Evolutionary conservation across 2,329 filamentous ascomycete genomes (phyloP).

Genomic region (Arthroderma uncinatum): DNA sequence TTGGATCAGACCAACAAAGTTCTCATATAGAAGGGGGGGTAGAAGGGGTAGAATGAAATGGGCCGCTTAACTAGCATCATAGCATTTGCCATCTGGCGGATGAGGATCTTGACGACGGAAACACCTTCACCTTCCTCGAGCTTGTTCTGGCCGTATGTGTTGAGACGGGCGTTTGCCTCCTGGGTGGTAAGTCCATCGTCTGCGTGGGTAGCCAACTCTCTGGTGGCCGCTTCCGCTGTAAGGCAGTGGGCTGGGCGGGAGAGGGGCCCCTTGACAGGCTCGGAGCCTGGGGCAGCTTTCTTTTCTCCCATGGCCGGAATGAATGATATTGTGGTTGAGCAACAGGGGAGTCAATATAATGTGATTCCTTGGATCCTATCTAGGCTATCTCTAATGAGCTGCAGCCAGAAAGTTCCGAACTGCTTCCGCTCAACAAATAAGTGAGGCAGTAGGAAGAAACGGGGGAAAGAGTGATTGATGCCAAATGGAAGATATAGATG

Average conservation of each 20-base stretch:
- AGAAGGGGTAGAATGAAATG: slow-evolving; percentile 13
- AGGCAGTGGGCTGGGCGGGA: slow-evolving; percentile 52
- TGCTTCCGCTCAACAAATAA: not conserved
- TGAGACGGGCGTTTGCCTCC: slow-evolving; percentile 46
- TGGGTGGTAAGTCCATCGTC: slow-evolving; percentile 45
- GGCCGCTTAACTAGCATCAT: slow-evolving; percentile 48
- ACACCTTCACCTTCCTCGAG: slow-evolving; percentile 57
- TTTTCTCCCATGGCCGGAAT: slow-evolving; percentile 11
- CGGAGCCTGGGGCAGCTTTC: not conserved
- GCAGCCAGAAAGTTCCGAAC: not conserved
- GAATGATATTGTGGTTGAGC: not conserved
- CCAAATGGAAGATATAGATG: not conserved
- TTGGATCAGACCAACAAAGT: slow-evolving; percentile 20
- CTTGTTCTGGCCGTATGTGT: slow-evolving; percentile 49
- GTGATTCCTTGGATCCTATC: not conserved
- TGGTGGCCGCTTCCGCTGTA: slow-evolving; percentile 39
- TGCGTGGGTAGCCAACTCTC: slow-evolving; percentile 44
- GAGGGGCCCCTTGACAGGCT: slow-evolving; percentile 37
- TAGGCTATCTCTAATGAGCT: not conserved
- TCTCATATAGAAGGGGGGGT: slow-evolving; percentile 5
- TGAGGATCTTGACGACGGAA: slow-evolving; percentile 57
- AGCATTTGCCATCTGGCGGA: slow-evolving; percentile 55
- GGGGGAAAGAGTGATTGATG: too few species aligned
- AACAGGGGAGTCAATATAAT: not conserved
- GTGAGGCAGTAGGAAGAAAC: not conserved